These are phyloP conservation scores for Xylaria sp. DNA, from an alignment of 2,329 filamentous ascomycete species.

Conservation along the genomic window DNA sequence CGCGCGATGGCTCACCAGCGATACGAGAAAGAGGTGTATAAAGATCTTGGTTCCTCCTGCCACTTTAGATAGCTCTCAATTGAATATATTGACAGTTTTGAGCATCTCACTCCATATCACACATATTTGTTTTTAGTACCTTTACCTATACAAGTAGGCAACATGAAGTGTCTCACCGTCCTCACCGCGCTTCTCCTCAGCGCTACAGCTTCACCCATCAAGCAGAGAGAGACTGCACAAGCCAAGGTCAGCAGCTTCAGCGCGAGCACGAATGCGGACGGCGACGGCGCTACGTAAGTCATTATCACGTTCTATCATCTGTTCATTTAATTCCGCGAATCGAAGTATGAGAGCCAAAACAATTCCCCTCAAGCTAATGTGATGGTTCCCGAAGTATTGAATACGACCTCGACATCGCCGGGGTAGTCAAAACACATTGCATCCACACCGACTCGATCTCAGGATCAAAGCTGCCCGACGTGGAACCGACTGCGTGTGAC, in stretches of 20 bases:
- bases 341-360: neutral
- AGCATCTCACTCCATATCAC: neutral
- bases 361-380: neutral
- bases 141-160: constrained; percentile 1
- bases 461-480: constrained; percentile 37
- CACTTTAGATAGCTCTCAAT: neutral
- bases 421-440: constrained; percentile 36
- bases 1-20: neutral
- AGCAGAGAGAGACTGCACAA: constrained; percentile 32
- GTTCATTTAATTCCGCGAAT: too few relatives aligned
- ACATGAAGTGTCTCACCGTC: constrained; percentile 41
- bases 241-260: constrained; percentile 41
- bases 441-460: constrained; percentile 41
- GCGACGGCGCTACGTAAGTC: constrained; percentile 43
- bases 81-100: neutral
- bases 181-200: constrained; percentile 42
- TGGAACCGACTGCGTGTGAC: constrained; percentile 39
- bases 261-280: constrained; percentile 38
- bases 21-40: constrained; percentile 5
- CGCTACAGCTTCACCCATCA: constrained; percentile 39
- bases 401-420: constrained; percentile 40
- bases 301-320: neutral
- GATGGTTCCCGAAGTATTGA: constrained; percentile 35
- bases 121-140: neutral
- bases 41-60: neutral